Percentiles rank a stretch among this genome's conserved stretches.
Conservation (phyloP, 2,329 filamentous ascomycete species). For the Colletotrichum sp. region DNA sequence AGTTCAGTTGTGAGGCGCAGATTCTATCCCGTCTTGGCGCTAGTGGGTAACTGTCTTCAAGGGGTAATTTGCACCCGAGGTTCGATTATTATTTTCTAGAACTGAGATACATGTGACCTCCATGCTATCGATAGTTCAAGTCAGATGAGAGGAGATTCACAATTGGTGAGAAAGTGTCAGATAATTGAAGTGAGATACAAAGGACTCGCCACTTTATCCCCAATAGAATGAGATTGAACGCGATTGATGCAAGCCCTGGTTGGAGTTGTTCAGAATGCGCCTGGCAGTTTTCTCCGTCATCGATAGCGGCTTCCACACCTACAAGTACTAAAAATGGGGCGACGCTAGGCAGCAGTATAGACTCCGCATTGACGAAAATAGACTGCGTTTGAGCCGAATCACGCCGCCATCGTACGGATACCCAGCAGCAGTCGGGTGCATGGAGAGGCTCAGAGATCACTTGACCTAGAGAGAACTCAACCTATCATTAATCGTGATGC, state of each 20-base stretch:
- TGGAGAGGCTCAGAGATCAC: neutral
- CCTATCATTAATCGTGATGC: neutral
- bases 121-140: too few species aligned
- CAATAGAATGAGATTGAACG: neutral
- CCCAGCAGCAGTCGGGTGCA: neutral
- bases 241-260: neutral
- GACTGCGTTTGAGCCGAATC: neutral
- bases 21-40: neutral
- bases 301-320: neutral
- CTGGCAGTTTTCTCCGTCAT: neutral
- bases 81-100: neutral
- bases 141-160: too few species aligned
- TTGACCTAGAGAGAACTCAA: neutral
- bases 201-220: accelerated
- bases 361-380: neutral
- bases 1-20: neutral
- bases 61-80: neutral
- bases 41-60: neutral
- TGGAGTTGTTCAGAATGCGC: neutral
- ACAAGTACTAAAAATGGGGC: neutral
- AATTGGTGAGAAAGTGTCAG: accelerated
- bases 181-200: neutral
- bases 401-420: neutral
- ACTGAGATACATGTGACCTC: neutral
- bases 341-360: neutral